Evolutionary conservation across 2,329 filamentous ascomycete species (phyloP).

Genomic region (Thelonectria olida): DNA sequence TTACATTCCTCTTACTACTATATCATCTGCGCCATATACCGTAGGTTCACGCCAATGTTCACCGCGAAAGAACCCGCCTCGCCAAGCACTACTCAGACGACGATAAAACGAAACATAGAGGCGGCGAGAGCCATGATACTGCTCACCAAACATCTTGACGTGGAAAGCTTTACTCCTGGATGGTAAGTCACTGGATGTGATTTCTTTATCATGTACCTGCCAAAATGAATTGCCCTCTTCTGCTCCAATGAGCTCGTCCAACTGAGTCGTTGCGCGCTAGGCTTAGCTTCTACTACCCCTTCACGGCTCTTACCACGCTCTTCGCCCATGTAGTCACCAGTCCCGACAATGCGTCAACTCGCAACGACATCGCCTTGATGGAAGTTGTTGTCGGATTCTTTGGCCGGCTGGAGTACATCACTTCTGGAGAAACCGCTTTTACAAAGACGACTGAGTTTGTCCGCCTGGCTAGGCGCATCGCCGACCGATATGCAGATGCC

Average conservation of each 20-base stretch:
- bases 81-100: not conserved
- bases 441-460: constrained; percentile 17
- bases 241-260: not conserved
- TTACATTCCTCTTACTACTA: constrained; percentile 6
- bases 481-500: not conserved
- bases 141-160: constrained; percentile 9
- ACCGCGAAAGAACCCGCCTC: not conserved
- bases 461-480: not conserved
- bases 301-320: constrained; percentile 2
- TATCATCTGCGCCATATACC: not conserved
- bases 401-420: constrained; percentile 15
- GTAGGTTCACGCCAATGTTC: constrained; percentile 2
- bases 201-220: not conserved
- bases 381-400: constrained; percentile 14
- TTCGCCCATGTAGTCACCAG: constrained; percentile 4
- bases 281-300: constrained; percentile 8
- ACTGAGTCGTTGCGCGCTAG: not conserved
- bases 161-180: constrained; percentile 10
- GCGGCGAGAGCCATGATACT: constrained; percentile 8
- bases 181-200: constrained; percentile 2
- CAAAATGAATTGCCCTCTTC: not conserved
- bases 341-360: not conserved
- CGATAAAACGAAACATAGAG: not conserved
- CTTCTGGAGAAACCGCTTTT: constrained; percentile 11
- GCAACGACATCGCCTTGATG: constrained; percentile 15